Evolutionary conservation across 2,329 filamentous ascomycete species (phyloP).

Genomic region (Aquanectria penicillioides): DNA sequence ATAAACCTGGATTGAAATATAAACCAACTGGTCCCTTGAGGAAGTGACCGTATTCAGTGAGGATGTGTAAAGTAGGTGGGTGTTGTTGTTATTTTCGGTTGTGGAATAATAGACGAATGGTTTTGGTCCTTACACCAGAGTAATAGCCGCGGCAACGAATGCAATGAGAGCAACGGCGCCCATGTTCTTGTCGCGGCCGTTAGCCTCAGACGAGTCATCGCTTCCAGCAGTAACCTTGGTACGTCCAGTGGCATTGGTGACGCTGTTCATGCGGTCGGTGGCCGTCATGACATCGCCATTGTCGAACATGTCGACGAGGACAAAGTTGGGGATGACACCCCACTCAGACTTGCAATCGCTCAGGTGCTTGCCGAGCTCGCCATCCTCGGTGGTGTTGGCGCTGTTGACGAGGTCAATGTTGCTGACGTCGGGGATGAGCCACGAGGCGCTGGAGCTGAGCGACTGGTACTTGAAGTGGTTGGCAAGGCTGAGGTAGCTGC

Average conservation of each 20-base stretch:
- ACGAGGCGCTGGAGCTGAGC: constrained; percentile 55
- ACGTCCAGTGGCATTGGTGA: constrained; percentile 53
- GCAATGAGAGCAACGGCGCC: constrained; percentile 54
- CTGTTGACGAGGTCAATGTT: constrained; percentile 74
- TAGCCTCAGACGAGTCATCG: constrained; percentile 31
- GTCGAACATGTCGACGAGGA: constrained; percentile 84
- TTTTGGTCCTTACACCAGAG: constrained; percentile 44
- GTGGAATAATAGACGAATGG: neutral
- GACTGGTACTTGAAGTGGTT: constrained; percentile 82
- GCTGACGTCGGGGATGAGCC: constrained; percentile 70
- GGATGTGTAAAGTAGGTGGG: constrained; percentile 19
- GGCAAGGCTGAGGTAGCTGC: constrained; percentile 74
- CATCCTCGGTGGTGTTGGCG: constrained; percentile 60
- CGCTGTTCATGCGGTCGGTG: constrained; percentile 74
- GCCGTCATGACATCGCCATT: constrained; percentile 75
- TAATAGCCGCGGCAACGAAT: constrained; percentile 54
- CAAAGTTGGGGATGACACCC: constrained; percentile 73
- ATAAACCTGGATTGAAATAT: constrained; percentile 25
- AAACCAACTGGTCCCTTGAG: neutral
- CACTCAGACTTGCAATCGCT: constrained; percentile 66
- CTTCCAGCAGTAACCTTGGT: constrained; percentile 27
- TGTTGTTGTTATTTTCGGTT: constrained; percentile 2
- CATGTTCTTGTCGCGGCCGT: constrained; percentile 32
- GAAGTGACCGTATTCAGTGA: constrained; percentile 1
- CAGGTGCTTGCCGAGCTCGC: constrained; percentile 65